Evolutionary conservation across 2,329 filamentous ascomycete genomes (phyloP), one percentile per base, ranked within the genome.

Genomic region (Botrytis sinoallii): DNA sequence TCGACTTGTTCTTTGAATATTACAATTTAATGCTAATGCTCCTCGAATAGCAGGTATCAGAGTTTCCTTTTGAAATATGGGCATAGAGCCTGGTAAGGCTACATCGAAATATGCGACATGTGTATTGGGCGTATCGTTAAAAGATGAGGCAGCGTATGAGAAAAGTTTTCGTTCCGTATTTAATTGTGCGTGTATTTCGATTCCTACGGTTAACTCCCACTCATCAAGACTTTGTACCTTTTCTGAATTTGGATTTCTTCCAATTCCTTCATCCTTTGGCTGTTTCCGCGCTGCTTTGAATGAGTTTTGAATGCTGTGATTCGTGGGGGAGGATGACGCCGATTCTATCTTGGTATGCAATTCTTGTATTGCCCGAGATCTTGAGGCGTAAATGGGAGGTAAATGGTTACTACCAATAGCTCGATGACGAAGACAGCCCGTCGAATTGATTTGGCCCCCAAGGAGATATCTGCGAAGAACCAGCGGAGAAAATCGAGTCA

Each of bases 161-260:
- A 99, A 99, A 73, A 99, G 89, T 84, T 99, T 99, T 80, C 88
- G 87, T 7, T 89, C 86, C 0, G 95, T 96, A 83, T 98, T 97
- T 79, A 99, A 87, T 83, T 98, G 95, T 32, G 96, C 96, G 81
- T 99, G 96, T 76, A 99, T 96, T 84, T 99, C 96, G 78, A 99
- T 95, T 75, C 96, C 96, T 42, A 98, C 94, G 0, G 95, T 98
- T 79, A 98, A 85, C 82, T 98, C 93, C 96, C 96, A 99, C n/a
- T 80, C 68, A 18, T 80, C 77, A 80, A 76, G 86, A 84, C 85
- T 86, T 77, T 83, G 84, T 73, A 84, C 84, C 20, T 83, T 74
- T 52, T 81, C 78, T 0, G 82, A 79, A 75, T 86, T 88, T 80
- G 81, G 79, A 75, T 86, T 88, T 80, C 80, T 83, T 75, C 82